Percentiles rank a stretch among this genome's conserved stretches.
Conservation (phyloP, 495 filamentous ascomycete genomes). For the Daldinia concentrica region DNA sequence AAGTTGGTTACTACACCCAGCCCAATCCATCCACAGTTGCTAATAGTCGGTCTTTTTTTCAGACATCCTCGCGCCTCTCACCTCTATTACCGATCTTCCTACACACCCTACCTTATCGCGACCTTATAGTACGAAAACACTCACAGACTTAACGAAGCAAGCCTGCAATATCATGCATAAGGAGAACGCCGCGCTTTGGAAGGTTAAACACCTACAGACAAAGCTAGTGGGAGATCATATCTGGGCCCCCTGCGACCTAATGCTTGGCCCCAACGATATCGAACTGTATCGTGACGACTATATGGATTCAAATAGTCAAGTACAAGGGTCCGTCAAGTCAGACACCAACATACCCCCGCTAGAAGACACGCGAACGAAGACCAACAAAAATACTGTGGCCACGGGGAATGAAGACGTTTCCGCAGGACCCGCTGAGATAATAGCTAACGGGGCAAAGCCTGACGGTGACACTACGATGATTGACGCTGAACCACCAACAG, state of each 20-base stretch:
- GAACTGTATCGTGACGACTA: conserved; percentile 57
- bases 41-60: conserved; percentile 30
- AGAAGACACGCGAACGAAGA: conserved; percentile 29
- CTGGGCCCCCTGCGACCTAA: conserved; percentile 77
- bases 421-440: conserved; percentile 2
- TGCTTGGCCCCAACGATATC: conserved; percentile 65
- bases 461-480: conserved; percentile 38
- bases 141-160: conserved; percentile 81
- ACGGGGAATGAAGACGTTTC: conserved; percentile 17
- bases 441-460: conserved; percentile 17
- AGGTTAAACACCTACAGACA: conserved; percentile 78
- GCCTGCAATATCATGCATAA: conserved; percentile 74
- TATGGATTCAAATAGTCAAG: conserved; percentile 36
- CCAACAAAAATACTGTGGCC: conserved; percentile 14
- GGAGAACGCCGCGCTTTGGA: conserved; percentile 78
- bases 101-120: conserved; percentile 83
- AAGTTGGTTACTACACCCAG: conserved; percentile 62
- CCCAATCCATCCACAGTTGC: conserved; percentile 10
- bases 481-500: conserved; percentile 28
- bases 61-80: conserved; percentile 90
- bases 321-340: conserved; percentile 38
- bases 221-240: conserved; percentile 80
- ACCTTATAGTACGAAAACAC: conserved; percentile 80
- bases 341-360: conserved; percentile 26
- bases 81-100: conserved; percentile 83